Percentiles rank a stretch among this genome's conserved stretches.
These are phyloP conservation scores for Tolypocladium endophyticum DNA, from an alignment of 2,329 filamentous ascomycete species.

Conservation along the genomic window DNA sequence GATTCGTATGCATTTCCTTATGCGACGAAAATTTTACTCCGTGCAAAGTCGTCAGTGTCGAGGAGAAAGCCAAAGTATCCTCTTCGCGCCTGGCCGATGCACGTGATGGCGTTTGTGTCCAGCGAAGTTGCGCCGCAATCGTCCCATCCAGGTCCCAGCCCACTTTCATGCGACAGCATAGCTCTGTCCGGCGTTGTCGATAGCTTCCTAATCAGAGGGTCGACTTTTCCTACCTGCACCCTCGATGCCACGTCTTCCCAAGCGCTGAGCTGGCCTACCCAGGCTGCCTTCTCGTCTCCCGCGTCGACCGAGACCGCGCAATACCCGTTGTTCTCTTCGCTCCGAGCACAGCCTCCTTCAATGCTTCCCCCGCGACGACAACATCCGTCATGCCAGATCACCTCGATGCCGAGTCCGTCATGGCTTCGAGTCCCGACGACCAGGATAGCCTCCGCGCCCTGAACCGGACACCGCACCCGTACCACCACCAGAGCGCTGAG, in stretches of 20 bases:
- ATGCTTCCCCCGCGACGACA: conserved; percentile 1
- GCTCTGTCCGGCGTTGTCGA: neutral
- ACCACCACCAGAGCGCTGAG: conserved; percentile 49
- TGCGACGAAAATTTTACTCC: neutral
- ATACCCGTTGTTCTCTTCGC: too few species aligned
- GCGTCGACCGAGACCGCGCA: neutral
- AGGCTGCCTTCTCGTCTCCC: neutral
- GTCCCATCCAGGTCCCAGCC: neutral
- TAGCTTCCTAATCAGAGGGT: neutral
- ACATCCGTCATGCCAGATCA: conserved; percentile 35
- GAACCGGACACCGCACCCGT: conserved; percentile 57
- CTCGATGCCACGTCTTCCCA: neutral
- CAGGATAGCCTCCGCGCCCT: conserved; percentile 34
- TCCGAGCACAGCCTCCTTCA: conserved; percentile 1
- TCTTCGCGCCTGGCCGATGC: neutral
- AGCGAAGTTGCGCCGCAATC: neutral
- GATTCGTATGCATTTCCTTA: neutral
- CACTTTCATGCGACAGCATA: neutral
- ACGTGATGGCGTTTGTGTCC: neutral
- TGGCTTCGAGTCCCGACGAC: conserved; percentile 22
- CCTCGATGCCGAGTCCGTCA: conserved; percentile 24
- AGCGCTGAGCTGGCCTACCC: neutral
- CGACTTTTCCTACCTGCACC: neutral
- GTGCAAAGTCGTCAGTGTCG: neutral
- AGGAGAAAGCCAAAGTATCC: too few species aligned